Conservation (phyloP, 1,139 yeast genomes). For the Groenewaldozyma sp. region DNA sequence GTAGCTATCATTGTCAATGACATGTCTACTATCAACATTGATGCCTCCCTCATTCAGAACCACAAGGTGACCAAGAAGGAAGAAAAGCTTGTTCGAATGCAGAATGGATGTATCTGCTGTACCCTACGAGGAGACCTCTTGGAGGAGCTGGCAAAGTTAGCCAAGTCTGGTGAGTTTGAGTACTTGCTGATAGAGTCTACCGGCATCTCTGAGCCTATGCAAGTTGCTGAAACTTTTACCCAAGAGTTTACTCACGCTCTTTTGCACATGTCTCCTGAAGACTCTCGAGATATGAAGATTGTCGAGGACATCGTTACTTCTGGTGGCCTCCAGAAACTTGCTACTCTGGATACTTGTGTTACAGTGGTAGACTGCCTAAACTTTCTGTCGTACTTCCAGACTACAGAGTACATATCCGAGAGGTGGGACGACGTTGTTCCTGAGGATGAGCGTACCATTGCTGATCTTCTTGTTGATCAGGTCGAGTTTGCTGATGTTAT, state of each 20-base stretch:
- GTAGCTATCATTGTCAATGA: slow-evolving; percentile 41
- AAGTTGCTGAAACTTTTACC: slow-evolving; percentile 42
- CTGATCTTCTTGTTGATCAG: slow-evolving; percentile 40
- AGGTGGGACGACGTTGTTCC: slow-evolving; percentile 34
- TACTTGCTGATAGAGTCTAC: slow-evolving; percentile 40
- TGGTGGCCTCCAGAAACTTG: slow-evolving; percentile 36
- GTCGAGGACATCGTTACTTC: slow-evolving; percentile 29
- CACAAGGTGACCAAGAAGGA: slow-evolving; percentile 36
- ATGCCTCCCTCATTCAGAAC: slow-evolving; percentile 34
- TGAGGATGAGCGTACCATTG: slow-evolving; percentile 37
- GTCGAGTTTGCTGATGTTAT: slow-evolving; percentile 40
- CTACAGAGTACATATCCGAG: slow-evolving; percentile 36
- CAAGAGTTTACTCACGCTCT: slow-evolving; percentile 25
- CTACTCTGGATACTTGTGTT: slow-evolving; percentile 39
- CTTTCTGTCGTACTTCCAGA: slow-evolving; percentile 35
- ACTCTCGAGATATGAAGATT: slow-evolving; percentile 25
- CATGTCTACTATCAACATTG: slow-evolving; percentile 32
- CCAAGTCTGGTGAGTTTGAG: slow-evolving; percentile 31
- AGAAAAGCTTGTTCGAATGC: slow-evolving; percentile 38
- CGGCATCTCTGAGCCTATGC: slow-evolving; percentile 43
- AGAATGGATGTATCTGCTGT: slow-evolving; percentile 42
- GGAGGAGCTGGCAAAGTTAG: slow-evolving; percentile 35
- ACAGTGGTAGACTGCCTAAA: slow-evolving; percentile 39
- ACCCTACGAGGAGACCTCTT: slow-evolving; percentile 39
- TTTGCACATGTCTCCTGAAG: slow-evolving; percentile 11